Base-by-base conservation (phyloP, 345 rosid species). In the Citrus unshiu region DNA sequence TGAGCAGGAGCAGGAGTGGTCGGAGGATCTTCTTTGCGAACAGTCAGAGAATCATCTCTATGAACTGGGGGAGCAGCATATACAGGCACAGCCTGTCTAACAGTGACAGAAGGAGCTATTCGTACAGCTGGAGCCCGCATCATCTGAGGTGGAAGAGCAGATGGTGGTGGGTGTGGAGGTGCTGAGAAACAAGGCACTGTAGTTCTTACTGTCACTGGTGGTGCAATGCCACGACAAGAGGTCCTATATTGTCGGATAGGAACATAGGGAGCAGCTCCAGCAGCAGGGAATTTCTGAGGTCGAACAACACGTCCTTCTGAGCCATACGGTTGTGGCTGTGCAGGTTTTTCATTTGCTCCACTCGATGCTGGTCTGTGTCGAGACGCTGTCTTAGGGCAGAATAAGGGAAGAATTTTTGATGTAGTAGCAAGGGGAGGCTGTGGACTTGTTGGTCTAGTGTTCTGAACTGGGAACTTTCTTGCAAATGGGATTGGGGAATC, bases 391-490 rank as follows among this genome's bases (percentile, higher is more conserved):
- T 88, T 94, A 1, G 91, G 86, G 84, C 91, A 94, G 68, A 96
- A 91, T 51, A 96, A 86, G 21, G 98, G 99, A 58, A 96, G 93
- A 88, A 96, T 96, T 85, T 84, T 96, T 4, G 99, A 94, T 29
- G 98, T 82, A 18, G 94, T 84, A 39, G 89, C 88, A 70, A 79
- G 93, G 22, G 86, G 81, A 60, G 88, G 92, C 80, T 88, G 99
- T 40, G 98, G 97, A 81, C 98, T 96, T 24, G 93, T 89, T 67
- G 99, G 97, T 86, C 99, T 93, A 40, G 86, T 91, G 78, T 79
- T 88, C 34, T 88, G 97, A 77, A 81, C 57, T 8, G 85, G 87
- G 54, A 92, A 94, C 89, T 85, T 91, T 87, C 81, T 93, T 4
- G 93, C 80, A 79, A 96, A 94, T n/a, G 89, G 92, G 74, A 93